A percentile compares a stretch with the other conserved stretches of the same genome.
Conservation (phyloP, 805 yeast species). For the Yueomyces sinensis region DNA sequence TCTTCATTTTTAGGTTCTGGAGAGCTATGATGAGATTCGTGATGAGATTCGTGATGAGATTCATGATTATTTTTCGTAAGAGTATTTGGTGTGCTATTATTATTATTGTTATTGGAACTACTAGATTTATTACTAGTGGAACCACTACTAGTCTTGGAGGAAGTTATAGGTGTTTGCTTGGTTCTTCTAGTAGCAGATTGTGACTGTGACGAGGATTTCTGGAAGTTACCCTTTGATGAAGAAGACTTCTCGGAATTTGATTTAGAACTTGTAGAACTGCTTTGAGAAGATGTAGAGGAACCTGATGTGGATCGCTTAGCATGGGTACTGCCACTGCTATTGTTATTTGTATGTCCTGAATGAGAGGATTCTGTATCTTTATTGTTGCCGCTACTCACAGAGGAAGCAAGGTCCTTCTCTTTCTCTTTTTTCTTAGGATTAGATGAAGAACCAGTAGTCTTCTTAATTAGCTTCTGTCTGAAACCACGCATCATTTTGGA, state of each 20-base stretch:
- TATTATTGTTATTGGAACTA: not conserved
- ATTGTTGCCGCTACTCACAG: no score
- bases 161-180: slow-evolving; percentile 3
- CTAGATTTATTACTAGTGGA: not conserved
- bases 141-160: slow-evolving; percentile 2
- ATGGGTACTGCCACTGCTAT: not conserved
- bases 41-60: not conserved
- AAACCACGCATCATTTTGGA: slow-evolving; percentile 67
- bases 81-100: not conserved
- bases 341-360: not conserved
- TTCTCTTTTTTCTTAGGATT: slow-evolving; percentile 26
- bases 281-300: slow-evolving; percentile 4
- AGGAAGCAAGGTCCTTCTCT: slow-evolving; percentile 26
- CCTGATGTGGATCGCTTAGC: slow-evolving; percentile 1
- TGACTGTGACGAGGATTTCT: not conserved
- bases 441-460: slow-evolving; percentile 25
- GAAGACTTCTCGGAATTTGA: slow-evolving; percentile 1
- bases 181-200: not conserved
- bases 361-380: slow-evolving; percentile 13
- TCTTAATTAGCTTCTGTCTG: slow-evolving; percentile 37
- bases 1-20: not conserved
- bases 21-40: not conserved
- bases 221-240: not conserved
- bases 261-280: slow-evolving; percentile 2
- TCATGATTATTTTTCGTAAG: not conserved